These are phyloP conservation scores for Colletotrichum godetiae DNA, from an alignment of 2,329 filamentous ascomycete genomes.

Conservation along the genomic window DNA sequence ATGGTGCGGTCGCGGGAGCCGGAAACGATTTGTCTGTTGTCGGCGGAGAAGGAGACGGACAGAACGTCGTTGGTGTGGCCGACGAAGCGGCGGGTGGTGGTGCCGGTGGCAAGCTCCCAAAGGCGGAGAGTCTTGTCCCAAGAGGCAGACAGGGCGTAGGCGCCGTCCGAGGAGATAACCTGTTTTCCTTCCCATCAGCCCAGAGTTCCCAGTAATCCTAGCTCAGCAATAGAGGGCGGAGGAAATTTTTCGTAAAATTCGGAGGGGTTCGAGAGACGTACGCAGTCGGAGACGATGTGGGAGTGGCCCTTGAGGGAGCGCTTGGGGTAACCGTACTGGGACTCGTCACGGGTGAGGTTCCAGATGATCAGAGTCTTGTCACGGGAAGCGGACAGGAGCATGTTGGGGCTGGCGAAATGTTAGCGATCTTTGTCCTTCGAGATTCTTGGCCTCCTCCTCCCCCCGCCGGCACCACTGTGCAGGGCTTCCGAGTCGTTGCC, in stretches of 20 bases:
- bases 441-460: constrained; percentile 14
- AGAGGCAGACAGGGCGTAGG: constrained; percentile 97
- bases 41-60: constrained; percentile 99
- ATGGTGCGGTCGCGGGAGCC: constrained; percentile 98
- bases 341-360: constrained; percentile 99
- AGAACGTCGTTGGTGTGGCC: constrained; percentile 99
- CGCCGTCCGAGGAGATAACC: constrained; percentile 99
- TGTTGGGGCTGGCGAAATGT: constrained; percentile 81
- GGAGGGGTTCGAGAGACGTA: constrained; percentile 65
- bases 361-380: constrained; percentile 99
- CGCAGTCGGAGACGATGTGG: constrained; percentile 99
- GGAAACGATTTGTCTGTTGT: constrained; percentile 99
- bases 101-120: constrained; percentile 98
- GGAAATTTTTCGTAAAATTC: constrained; percentile 18
- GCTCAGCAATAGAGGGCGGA: background rate
- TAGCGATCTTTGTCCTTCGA: constrained; percentile 39
- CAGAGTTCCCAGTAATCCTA: constrained; percentile 28
- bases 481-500: background rate
- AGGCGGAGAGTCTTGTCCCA: constrained; percentile 99
- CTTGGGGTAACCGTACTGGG: constrained; percentile 98
- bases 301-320: constrained; percentile 98
- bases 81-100: constrained; percentile 97
- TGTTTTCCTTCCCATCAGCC: constrained; percentile 58
- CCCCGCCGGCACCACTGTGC: constrained; percentile 18
- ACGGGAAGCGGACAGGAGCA: constrained; percentile 97